Evolutionary conservation across 768 basidiomycete species (phyloP), one percentile per base, ranked within the genome.

Genomic region (Suillus subluteus): DNA sequence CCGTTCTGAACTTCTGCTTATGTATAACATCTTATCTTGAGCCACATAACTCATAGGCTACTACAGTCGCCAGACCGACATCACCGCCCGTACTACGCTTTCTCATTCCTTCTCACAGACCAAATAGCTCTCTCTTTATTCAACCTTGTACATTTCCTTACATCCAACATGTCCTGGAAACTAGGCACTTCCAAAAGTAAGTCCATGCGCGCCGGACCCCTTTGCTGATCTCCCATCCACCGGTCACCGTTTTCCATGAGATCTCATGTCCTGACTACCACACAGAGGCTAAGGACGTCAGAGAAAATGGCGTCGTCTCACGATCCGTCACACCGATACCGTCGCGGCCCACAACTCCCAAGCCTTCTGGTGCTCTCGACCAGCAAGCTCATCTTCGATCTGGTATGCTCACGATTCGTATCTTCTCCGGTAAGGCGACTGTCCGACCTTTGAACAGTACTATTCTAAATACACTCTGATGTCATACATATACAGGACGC

Each of bases 391-490:
- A 91, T 76, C 91, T 92, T 71, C 86, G 94, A 78, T 91, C 88
- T 55, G 97, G 97, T 61, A 90, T 96, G 86, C 89, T 99, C 72
- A 96, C 94, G 69, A 96, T 99, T 77, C 89, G 95, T 67, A 95
- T 99, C 75, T 96, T 96, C 81, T 96, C 92, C 72, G 93, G 92
- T 92, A 68, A 69, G 87, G 73, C 72, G 62, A 75, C 21, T 32
- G 40, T 58, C 54, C 70, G 26, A 8, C 75, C 35, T 75, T 71
- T 15, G 6, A 52, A 26, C 1, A 30, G 8, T 35, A 9, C 50
- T 62, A 43, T 41, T 56, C 62, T n/a, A 43, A 43, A 38, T 56
- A 6, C 26, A 35, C 35, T 37, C 30, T 65, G 56, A 21, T 32
- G 6, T 43, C 40, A 23, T 21, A 32, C 30, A 48, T 67, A 52